Percentiles rank a stretch among this genome's conserved stretches.
Evolutionary conservation across 2,329 filamentous ascomycete species (phyloP).

Genomic region (Hymenoscyphus linearis): DNA sequence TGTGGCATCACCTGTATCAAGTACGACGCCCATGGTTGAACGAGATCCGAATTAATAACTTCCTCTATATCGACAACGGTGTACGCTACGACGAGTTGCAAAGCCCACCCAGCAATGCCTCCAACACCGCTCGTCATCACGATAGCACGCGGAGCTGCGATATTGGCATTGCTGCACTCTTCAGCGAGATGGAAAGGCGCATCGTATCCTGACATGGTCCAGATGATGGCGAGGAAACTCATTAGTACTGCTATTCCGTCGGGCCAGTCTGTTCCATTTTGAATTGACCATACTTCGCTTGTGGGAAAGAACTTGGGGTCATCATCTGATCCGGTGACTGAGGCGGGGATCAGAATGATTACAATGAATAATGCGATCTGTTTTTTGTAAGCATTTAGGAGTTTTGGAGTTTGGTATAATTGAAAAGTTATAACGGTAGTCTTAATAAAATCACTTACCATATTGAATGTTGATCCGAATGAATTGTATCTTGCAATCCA

Average conservation of each 20-base stretch:
- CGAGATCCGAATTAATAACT: constrained; percentile 55
- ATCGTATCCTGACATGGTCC: constrained; percentile 65
- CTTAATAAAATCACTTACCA: constrained; percentile 48
- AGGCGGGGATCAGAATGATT: constrained; percentile 58
- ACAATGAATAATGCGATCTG: constrained; percentile 5
- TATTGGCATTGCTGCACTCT: constrained; percentile 67
- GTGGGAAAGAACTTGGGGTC: constrained; percentile 54
- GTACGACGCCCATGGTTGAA: constrained; percentile 64
- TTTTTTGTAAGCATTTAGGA: background rate
- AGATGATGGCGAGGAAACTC: constrained; percentile 66
- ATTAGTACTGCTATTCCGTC: constrained; percentile 64
- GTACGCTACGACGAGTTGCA: constrained; percentile 68
- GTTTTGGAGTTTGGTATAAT: background rate
- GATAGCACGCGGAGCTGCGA: constrained; percentile 67
- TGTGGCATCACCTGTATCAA: constrained; percentile 58
- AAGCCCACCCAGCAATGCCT: constrained; percentile 63
- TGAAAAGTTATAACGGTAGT: background rate
- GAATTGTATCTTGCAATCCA: constrained; percentile 69
- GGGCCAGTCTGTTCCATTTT: constrained; percentile 62
- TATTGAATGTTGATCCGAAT: constrained; percentile 65
- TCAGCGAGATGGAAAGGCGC: constrained; percentile 68
- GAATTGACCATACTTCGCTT: constrained; percentile 61
- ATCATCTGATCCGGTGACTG: constrained; percentile 39
- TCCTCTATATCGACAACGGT: constrained; percentile 56
- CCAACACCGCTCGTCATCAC: constrained; percentile 63